phyloP scores from a whole-genome alignment of 495 filamentous ascomycete species.

The Tetracladium setigerum region DNA sequence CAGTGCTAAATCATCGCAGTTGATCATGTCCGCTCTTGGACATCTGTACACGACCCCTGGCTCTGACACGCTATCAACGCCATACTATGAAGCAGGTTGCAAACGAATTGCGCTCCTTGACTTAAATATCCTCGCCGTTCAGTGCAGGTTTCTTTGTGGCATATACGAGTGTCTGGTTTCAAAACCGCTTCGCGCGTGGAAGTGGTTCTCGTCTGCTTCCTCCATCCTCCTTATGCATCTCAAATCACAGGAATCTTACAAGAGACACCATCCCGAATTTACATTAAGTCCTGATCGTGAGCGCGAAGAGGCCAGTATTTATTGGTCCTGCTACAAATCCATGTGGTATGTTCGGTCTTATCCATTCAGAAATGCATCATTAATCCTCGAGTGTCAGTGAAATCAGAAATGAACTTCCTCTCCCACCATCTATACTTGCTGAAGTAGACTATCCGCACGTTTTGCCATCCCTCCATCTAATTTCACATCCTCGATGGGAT shows the following conservation, averaged over 20 bases:
- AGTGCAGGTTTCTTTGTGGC: slow-evolving; percentile 1
- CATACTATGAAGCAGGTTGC: background rate
- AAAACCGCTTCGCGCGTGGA: background rate
- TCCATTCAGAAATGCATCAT: background rate
- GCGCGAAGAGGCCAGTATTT: background rate
- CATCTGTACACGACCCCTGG: background rate
- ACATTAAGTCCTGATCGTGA: background rate
- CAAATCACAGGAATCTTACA: background rate
- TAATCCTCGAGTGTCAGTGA: background rate
- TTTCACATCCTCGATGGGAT: background rate
- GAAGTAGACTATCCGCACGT: background rate
- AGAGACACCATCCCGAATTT: background rate
- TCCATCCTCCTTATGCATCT: background rate
- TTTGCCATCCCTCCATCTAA: background rate
- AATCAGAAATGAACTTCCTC: background rate
- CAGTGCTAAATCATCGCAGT: too few species aligned
- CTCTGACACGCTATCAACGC: background rate
- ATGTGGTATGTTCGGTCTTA: background rate
- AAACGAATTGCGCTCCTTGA: background rate
- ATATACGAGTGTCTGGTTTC: background rate
- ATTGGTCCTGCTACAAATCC: slow-evolving; percentile 1
- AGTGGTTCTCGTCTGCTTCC: background rate
- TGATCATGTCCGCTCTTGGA: background rate
- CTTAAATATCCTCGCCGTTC: background rate
- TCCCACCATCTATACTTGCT: background rate